Percentiles rank a stretch among this genome's conserved stretches.
These are phyloP conservation scores for Sphaerostilbella broomeana DNA, from an alignment of 2,329 filamentous ascomycete species.

Conservation along the genomic window DNA sequence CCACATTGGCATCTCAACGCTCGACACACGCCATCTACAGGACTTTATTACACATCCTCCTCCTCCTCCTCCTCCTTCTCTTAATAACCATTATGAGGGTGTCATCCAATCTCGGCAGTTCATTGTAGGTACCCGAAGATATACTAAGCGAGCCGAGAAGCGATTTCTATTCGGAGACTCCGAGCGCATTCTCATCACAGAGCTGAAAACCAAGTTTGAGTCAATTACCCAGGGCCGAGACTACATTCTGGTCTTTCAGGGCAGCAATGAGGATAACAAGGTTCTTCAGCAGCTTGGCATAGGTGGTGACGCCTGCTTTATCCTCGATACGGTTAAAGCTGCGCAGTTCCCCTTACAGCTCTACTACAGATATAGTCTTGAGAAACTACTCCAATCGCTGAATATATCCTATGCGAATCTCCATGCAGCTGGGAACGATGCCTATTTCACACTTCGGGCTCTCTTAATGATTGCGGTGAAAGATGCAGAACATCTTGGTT, in stretches of 20 bases:
- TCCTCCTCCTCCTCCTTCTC: too few relatives aligned
- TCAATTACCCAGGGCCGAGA: neutral
- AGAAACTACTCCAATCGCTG: conserved; percentile 3
- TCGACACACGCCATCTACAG: neutral
- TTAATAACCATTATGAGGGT: neutral
- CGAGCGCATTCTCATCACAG: neutral
- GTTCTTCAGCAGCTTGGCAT: conserved; percentile 5
- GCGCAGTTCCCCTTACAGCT: conserved; percentile 6
- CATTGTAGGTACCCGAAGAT: neutral
- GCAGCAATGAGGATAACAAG: conserved; percentile 1
- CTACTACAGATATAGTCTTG: conserved; percentile 6
- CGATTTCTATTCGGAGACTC: neutral
- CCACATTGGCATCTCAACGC: neutral
- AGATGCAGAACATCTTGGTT: neutral
- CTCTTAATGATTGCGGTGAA: conserved; percentile 7
- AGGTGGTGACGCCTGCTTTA: conserved; percentile 3
- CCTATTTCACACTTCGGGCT: conserved; percentile 3
- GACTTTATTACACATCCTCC: neutral
- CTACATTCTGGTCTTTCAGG: conserved; percentile 5
- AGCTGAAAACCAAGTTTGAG: neutral
- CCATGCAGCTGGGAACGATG: conserved; percentile 7
- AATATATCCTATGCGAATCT: conserved; percentile 3
- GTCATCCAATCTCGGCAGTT: neutral
- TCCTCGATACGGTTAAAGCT: conserved; percentile 5
- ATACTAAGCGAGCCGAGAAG: neutral